phyloP scores from a whole-genome alignment of 2,329 filamentous ascomycete genomes.

The Cordyceps tenuipes region DNA sequence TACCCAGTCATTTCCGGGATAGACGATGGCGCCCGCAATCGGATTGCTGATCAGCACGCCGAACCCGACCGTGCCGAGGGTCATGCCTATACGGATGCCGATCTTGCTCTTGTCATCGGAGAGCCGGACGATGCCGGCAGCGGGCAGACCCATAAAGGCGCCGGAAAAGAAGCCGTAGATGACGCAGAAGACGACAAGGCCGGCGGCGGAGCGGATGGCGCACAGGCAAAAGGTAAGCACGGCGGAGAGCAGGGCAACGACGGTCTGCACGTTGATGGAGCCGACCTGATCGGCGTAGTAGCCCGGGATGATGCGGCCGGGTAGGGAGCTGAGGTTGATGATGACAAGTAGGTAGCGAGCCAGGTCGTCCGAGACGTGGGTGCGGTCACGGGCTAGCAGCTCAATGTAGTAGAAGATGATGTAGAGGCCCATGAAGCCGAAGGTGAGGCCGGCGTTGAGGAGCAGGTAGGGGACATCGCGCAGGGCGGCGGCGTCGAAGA shows the following conservation, averaged over 20 bases:
- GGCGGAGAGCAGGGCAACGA: conserved; percentile 25
- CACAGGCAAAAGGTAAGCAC: conserved; percentile 33
- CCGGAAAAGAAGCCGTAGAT: conserved; percentile 40
- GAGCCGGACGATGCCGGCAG: conserved; percentile 30
- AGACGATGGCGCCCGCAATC: conserved; percentile 31
- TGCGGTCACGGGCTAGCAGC: conserved; percentile 32
- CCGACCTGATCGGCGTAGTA: conserved; percentile 35
- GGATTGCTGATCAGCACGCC: conserved; percentile 39
- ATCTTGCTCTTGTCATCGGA: conserved; percentile 27
- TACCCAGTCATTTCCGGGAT: neutral
- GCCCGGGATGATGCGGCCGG: conserved; percentile 40
- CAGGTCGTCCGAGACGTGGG: conserved; percentile 29
- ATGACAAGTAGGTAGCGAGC: conserved; percentile 41
- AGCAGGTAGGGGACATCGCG: conserved; percentile 30
- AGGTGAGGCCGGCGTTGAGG: conserved; percentile 28
- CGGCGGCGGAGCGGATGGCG: conserved; percentile 26
- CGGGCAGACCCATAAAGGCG: conserved; percentile 35
- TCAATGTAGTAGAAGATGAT: conserved; percentile 41
- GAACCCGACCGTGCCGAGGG: conserved; percentile 26
- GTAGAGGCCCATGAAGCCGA: conserved; percentile 38
- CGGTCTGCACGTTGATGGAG: conserved; percentile 30
- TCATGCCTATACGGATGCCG: conserved; percentile 31
- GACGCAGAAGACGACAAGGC: conserved; percentile 32
- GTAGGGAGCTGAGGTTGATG: conserved; percentile 40
- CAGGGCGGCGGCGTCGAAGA: conserved; percentile 28